A percentile compares a stretch with the other conserved stretches of the same genome.
Evolutionary conservation across 2,329 filamentous ascomycete genomes (phyloP).

Genomic region (Rhytidhysteron rufulum): DNA sequence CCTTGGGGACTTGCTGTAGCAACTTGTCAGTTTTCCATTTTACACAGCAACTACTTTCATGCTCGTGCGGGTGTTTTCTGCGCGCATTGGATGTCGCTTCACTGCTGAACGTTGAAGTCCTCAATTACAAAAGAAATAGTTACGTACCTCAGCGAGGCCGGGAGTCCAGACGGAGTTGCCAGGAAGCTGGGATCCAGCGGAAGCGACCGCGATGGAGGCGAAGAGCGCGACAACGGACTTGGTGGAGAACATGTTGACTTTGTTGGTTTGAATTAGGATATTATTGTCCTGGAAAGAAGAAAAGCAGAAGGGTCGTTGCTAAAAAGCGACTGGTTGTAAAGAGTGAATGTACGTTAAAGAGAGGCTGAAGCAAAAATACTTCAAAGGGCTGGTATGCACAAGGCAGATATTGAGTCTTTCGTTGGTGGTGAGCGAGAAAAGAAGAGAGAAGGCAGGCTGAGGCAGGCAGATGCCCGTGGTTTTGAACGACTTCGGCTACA

Average conservation of each 20-base stretch:
- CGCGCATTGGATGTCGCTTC: background rate
- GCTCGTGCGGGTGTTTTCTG: background rate
- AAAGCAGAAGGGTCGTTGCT: background rate
- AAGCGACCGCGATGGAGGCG: slow-evolving; percentile 46
- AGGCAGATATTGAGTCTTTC: slow-evolving; percentile 2
- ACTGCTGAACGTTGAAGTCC: background rate
- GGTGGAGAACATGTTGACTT: slow-evolving; percentile 30
- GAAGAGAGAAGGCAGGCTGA: slow-evolving; percentile 7
- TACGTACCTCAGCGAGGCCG: slow-evolving; percentile 44
- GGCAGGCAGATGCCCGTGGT: slow-evolving; percentile 8
- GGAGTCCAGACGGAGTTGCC: slow-evolving; percentile 57
- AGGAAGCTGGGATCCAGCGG: slow-evolving; percentile 24
- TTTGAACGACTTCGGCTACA: slow-evolving; percentile 18
- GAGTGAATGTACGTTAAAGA: slow-evolving; percentile 10
- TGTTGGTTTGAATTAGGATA: slow-evolving; percentile 1
- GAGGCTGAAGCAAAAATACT: slow-evolving; percentile 25
- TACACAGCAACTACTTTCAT: background rate
- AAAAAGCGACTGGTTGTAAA: background rate
- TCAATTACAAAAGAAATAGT: background rate
- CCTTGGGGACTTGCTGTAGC: slow-evolving; percentile 46
- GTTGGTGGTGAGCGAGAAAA: slow-evolving; percentile 8
- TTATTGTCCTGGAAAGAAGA: background rate
- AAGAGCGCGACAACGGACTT: slow-evolving; percentile 47
- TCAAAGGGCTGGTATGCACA: too few relatives aligned
- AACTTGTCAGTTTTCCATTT: background rate